Evolutionary conservation across 768 basidiomycete genomes (phyloP).

Genomic region (Infundibulicybe gibba): DNA sequence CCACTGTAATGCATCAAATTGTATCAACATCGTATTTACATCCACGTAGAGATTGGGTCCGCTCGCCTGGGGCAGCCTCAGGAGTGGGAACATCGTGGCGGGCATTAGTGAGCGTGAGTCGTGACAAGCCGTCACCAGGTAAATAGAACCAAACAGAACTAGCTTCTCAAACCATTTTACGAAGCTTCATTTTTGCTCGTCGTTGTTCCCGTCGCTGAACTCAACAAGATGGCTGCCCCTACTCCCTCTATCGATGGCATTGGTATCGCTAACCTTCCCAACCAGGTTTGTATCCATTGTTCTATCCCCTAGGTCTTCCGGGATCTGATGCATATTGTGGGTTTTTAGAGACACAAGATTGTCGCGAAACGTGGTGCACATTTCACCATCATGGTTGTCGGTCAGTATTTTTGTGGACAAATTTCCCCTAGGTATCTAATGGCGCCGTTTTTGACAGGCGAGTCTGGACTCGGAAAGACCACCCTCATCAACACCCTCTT

Average conservation of each 20-base stretch:
- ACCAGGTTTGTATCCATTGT: slow-evolving; percentile 67
- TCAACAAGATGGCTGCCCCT: slow-evolving; percentile 38
- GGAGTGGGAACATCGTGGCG: too few relatives aligned
- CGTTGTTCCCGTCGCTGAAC: slow-evolving; percentile 19
- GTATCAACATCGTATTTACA: too few relatives aligned
- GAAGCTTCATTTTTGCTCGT: slow-evolving; percentile 19
- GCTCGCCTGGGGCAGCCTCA: too few relatives aligned
- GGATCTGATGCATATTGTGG: slow-evolving; percentile 22
- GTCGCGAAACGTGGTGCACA: slow-evolving; percentile 96
- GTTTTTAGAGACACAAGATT: slow-evolving; percentile 91
- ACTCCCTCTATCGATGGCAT: slow-evolving; percentile 67
- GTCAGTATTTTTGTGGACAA: slow-evolving; percentile 39
- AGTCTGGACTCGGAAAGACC: slow-evolving; percentile 96
- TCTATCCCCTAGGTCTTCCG: neutral
- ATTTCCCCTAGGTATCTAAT: slow-evolving; percentile 2
- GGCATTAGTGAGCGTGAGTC: too few relatives aligned
- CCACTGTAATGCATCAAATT: too few relatives aligned
- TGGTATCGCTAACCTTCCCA: slow-evolving; percentile 95
- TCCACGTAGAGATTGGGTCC: too few relatives aligned
- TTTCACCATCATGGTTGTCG: slow-evolving; percentile 99
- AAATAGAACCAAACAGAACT: slow-evolving; percentile 22
- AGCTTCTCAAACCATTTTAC: slow-evolving; percentile 33
- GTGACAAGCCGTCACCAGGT: slow-evolving; percentile 10
- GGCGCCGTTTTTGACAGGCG: slow-evolving; percentile 47
- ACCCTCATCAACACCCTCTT: slow-evolving; percentile 99